Base-by-base conservation (phyloP, 306 rosid species). In the Vachellia collinsii region DNA sequence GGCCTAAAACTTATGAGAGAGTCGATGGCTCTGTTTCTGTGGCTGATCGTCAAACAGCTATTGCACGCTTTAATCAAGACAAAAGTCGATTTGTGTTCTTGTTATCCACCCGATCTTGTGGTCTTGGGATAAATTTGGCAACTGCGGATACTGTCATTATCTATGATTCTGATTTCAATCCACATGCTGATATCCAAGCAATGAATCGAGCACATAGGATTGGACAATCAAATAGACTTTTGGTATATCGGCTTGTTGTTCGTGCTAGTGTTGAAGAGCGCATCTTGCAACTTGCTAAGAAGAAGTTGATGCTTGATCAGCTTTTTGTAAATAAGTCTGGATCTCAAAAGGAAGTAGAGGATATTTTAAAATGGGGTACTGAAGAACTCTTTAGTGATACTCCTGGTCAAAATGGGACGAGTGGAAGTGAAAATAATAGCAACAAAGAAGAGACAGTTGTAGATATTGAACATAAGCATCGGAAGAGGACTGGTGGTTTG, bases 181-280 rank as follows among this genome's bases (percentile, higher is more conserved):
- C 99, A 9, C 99, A 96, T 89, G 99, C 99, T 75, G 99, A 96
- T 88, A 96, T 96, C 85, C 99, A 96, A 85, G 99, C 99, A 74
- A 96, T 96, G 99, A 96, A 96, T 84, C 97, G 99, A 46, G 99
- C 99, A 53, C 99, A 96, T 86, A 94, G 99, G 83, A 96, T 96
- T 85, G 99, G 99, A 72, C 99, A 96, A 81, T 96, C 99, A 77
- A 96, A 96, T 13, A 94, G 98, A 81, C 99, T 96, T 79, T 77
- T 96, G 87, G 99, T 96, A 42, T 96, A 96, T 83, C 90, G 99
- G 78, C 99, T 96, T 78, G 98, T 96, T 74, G 99, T 96, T 81
- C 98, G 97, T 79, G 99, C 99, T 65, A 96, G 99, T 50, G 99
- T 96, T 51, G 99, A 96, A 90, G 99, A 96, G 86, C 98, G 99